phyloP scores from a whole-genome alignment of 306 rosid genomes.

The Inga laurina region DNA sequence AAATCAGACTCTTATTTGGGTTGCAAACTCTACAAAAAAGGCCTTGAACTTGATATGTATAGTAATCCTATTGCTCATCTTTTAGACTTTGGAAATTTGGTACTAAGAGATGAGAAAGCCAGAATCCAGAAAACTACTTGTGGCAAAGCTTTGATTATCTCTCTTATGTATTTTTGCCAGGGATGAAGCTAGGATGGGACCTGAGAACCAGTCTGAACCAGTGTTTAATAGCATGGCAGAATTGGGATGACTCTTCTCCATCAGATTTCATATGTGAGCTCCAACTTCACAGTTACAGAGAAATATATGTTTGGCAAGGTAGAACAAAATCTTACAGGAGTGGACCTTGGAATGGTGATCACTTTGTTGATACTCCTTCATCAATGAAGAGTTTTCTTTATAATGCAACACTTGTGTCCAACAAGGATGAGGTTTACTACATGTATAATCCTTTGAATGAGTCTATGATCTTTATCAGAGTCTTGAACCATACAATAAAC shows the following conservation, averaged over 20 bases:
- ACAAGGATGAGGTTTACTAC: constrained; percentile 33
- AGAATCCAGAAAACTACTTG: neutral
- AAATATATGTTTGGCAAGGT: constrained; percentile 28
- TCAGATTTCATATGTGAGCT: constrained; percentile 32
- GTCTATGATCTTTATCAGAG: neutral
- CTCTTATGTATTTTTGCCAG: neutral
- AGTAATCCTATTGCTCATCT: neutral
- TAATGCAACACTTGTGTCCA: neutral
- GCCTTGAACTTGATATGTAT: neutral
- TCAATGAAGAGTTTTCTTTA: neutral
- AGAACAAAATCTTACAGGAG: neutral
- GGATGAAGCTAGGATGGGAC: constrained; percentile 45
- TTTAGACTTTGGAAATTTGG: neutral
- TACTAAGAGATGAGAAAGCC: neutral
- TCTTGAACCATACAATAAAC: neutral
- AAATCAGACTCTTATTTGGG: constrained; percentile 39
- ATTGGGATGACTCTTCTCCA: constrained; percentile 39
- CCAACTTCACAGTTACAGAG: constrained; percentile 18
- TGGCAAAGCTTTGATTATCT: neutral
- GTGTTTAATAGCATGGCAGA: constrained; percentile 52
- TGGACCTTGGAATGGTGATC: constrained; percentile 46
- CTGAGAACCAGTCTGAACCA: constrained; percentile 33
- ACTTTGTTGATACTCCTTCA: constrained; percentile 27
- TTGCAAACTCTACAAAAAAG: constrained; percentile 25
- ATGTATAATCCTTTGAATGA: constrained; percentile 9